Evolutionary conservation across 352 stramenopile genomes (phyloP).

Genomic region (Phytophthora cactorum): DNA sequence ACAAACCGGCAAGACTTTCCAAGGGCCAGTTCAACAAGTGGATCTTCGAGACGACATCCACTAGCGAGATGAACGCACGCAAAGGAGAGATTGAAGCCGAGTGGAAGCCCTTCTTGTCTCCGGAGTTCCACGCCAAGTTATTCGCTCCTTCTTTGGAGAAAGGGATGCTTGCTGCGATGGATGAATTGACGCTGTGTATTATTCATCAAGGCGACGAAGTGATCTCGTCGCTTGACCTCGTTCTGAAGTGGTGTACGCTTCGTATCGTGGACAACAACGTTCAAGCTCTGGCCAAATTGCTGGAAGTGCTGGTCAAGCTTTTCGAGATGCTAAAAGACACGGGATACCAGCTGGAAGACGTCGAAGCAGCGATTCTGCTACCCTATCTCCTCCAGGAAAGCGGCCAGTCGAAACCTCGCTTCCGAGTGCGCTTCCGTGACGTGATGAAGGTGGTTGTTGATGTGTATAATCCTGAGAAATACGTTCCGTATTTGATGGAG

Average conservation of each 20-base stretch:
- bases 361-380: constrained; percentile 82
- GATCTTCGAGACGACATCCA: constrained; percentile 80
- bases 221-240: constrained; percentile 68
- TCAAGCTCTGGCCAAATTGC: constrained; percentile 80
- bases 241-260: constrained; percentile 88
- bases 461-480: constrained; percentile 84
- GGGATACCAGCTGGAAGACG: constrained; percentile 77
- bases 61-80: constrained; percentile 67
- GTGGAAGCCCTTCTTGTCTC: constrained; percentile 74
- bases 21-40: constrained; percentile 85
- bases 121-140: constrained; percentile 77
- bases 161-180: constrained; percentile 82
- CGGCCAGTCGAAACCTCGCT: constrained; percentile 84
- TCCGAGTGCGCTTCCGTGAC: constrained; percentile 82
- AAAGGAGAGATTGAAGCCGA: constrained; percentile 81
- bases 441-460: constrained; percentile 85
- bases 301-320: constrained; percentile 84
- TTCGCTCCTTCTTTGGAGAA: constrained; percentile 85
- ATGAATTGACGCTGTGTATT: constrained; percentile 73
- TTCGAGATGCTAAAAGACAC: constrained; percentile 79
- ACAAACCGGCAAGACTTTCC: constrained; percentile 60
- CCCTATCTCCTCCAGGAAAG: constrained; percentile 87
- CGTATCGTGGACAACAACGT: constrained; percentile 91
- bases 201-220: constrained; percentile 73
- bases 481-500: constrained; percentile 75